These are phyloP conservation scores for Phaeomoniella chlamydospora DNA, from an alignment of 2,329 filamentous ascomycete genomes.

Conservation along the genomic window DNA sequence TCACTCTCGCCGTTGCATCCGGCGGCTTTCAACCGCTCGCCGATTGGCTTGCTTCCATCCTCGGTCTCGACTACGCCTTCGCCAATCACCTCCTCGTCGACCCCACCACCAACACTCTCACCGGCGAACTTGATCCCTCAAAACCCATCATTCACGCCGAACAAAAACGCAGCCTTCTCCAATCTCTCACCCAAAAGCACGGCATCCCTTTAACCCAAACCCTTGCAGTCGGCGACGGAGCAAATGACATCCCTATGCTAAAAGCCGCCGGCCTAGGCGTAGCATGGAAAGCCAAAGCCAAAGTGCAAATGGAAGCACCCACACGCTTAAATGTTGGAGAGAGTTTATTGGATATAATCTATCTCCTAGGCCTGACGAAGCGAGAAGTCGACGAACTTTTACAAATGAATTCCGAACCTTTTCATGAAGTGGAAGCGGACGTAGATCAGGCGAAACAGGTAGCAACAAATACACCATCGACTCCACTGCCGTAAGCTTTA, in stretches of 20 bases:
- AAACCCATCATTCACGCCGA: constrained; percentile 44
- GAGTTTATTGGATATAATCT: constrained; percentile 42
- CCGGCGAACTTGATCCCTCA: constrained; percentile 38
- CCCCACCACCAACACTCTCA: constrained; percentile 31
- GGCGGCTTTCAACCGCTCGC: constrained; percentile 87
- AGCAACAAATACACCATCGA: too few species aligned
- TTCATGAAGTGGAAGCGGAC: too few species aligned
- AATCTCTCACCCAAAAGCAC: constrained; percentile 39
- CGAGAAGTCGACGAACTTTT: constrained; percentile 34
- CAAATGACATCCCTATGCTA: constrained; percentile 53
- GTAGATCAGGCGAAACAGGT: too few species aligned
- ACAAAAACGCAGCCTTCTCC: constrained; percentile 41
- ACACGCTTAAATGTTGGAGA: constrained; percentile 40
- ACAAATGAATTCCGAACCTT: too few species aligned
- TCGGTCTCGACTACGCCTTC: constrained; percentile 76
- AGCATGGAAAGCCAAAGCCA: constrained; percentile 50
- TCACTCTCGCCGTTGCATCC: constrained; percentile 79
- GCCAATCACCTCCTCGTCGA: constrained; percentile 58
- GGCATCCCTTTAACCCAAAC: constrained; percentile 39
- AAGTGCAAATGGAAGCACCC: constrained; percentile 47
- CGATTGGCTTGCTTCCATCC: constrained; percentile 63
- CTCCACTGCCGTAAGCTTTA: too few species aligned
- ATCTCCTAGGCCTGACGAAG: constrained; percentile 39
- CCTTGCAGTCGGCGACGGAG: constrained; percentile 48
- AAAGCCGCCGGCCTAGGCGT: constrained; percentile 45